Base-by-base conservation (phyloP, 306 rosid genomes). In the Carpinus fangiana region DNA sequence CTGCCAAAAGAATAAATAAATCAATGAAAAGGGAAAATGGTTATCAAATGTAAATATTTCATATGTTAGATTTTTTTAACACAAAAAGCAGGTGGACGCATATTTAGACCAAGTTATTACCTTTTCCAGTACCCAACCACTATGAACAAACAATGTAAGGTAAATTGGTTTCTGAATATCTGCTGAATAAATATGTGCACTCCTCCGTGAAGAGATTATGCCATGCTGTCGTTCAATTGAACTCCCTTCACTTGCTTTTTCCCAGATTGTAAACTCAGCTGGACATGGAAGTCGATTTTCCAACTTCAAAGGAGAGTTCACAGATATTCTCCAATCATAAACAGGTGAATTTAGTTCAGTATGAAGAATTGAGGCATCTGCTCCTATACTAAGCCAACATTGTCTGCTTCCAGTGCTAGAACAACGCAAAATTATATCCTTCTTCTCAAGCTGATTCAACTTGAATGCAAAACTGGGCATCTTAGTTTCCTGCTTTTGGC, bases 101-200 rank as follows among this genome's bases (percentile, higher is more conserved):
- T 70, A 79, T 36, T 47, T 46, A 81, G 77, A 77, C 43, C 45
- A 65, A 70, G 70, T 64, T 60, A 81, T 82, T 75, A 90, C 99
- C 99, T 93, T 95, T 84, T 95, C 99, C 92, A 93, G 80, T 76
- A 85, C 82, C 99, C 99, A 95, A 81, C 92, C 98, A 78, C 89
- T 96, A 86, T 91, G 88, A 79, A 95, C 91, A 73, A 80, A 80
- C 86, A 93, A 85, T 59, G 90, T 87, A 76, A 95, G 93, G 82
- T 93, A 95, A 46, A 95, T 36, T 6, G 93, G 90, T 82, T 85
- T 91, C 91, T 87, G 97, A 82, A 89, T 83, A 87, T 95, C 98
- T 7, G 88, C 97, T 41, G 97, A 88, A 91, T 91, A 95, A 81
- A 95, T 83, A 79, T 91, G 91, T 53, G 85, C 91, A 83, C 90